Base-by-base conservation (phyloP, 1,139 yeast genomes). In the Blastobotrys ciferrii region DNA sequence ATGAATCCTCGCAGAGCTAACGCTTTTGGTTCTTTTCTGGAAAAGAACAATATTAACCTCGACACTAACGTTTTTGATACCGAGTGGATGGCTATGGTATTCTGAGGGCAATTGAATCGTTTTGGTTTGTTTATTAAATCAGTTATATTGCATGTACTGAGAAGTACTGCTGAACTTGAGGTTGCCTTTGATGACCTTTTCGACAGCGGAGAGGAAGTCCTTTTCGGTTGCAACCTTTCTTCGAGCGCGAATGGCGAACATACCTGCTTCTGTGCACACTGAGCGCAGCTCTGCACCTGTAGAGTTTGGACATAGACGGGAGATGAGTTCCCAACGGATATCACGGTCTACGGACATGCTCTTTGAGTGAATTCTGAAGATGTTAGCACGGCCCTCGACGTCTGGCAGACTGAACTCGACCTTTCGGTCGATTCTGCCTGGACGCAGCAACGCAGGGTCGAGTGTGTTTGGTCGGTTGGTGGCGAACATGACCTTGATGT, bases 401-500 rank as follows among this genome's bases (percentile, higher is more conserved):
- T 92, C 98, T 5, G 99, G 98, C 61, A 92, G 74, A 9, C 95
- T 84, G 66, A 92, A 94, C 69, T 92, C 98, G 42, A 92, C 98
- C 71, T 92, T 92, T 70, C 99, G 84, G 72, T 92, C 99, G 69
- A 92, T 83, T 77, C 99, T 86, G 58, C 98, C 98, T 2, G 98
- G 98, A 75, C 98, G 86, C 62, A 92, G 77, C 62, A 92, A 75
- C 2, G 98, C 98, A 12, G 98, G 98, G 71, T 92, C 98, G 61
- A 92, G 79, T 1, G 98, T 92, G 67, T 92, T 96, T 35, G 97
- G 96, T 75, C 98, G 79, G 71, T 94, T 92, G 17, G 98, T 92
- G 42, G 99, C 99, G 72, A 92, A 92, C 98, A 92, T 92, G 49
- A 92, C 98, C 74, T 92, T 92, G 69, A 92, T 92, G 69, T 92